Base-by-base conservation (phyloP, 2,329 filamentous ascomycete species). In the Clathrospora elynae region DNA sequence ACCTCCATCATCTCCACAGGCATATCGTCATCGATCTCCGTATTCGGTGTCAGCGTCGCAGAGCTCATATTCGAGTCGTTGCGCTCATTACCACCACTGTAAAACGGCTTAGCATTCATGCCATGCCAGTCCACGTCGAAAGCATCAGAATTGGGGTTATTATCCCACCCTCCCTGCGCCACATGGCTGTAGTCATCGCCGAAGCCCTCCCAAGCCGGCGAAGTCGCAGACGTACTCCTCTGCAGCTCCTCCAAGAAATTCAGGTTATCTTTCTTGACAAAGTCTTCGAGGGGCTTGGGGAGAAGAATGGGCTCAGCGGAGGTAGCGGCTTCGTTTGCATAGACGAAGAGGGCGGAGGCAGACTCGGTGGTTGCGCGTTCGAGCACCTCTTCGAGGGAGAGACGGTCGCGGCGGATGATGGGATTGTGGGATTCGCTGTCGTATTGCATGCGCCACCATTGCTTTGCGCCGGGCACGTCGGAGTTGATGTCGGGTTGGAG, bases 341-440 rank as follows among this genome's bases (percentile, higher is more conserved):
- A 85, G 2, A 85, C 76, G 7, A 85, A 73, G 1, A 85, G 63
- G 2, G 76, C 79, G 6, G 72, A 75, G 20, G 67, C 72, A 37
- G 75, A 73, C 51, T 84, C 80, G 23, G 75, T 72, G 16, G 71
- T 73, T 38, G 78, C 77, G 51, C 80, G 71, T 52, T 75, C 67
- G 36, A 84, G 72, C 7, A 84, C 82, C 45, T 82, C 76, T 29
- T 74, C 69, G 43, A 80, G 76, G 3, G 71, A 69, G 14, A 80
- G 72, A 33, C 60, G 50, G 62, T 70, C 41, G 43, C 65, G 53
- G 49, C 51, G 48, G 7, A 69, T 63, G 6, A 55, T 47, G 4
- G 54, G 51, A 5, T 61, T 56, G 13, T 54, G 41, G 6, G 49
- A 57, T 24, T 61, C 58, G 12, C 50, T 57, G 18, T 57, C 49